Conservation (phyloP, 495 filamentous ascomycete species). For the Patellaria atrata region DNA sequence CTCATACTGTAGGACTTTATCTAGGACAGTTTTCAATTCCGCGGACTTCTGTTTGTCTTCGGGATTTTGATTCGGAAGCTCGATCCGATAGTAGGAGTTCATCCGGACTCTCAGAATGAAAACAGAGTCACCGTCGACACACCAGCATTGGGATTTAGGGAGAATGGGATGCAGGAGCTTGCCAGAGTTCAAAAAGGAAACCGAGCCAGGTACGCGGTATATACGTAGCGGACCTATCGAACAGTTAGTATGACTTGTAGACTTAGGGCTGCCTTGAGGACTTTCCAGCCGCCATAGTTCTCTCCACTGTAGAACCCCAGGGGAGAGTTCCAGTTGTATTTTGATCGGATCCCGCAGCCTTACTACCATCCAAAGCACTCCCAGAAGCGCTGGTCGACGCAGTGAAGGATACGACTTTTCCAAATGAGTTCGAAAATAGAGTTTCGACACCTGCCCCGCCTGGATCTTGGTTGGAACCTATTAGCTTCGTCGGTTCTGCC, state of each 20-base stretch:
- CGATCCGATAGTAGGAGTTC: conserved; percentile 78
- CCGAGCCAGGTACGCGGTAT: conserved; percentile 65
- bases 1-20: conserved; percentile 64
- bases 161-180: conserved; percentile 67
- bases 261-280: too few relatives aligned
- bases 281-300: conserved; percentile 64
- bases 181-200: conserved; percentile 75
- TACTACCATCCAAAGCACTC: conserved; percentile 5
- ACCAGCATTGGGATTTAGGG: conserved; percentile 83
- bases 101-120: conserved; percentile 70
- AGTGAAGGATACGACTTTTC: conserved; percentile 33
- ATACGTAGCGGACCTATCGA: conserved; percentile 62
- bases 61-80: conserved; percentile 48
- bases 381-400: conserved; percentile 13
- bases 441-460: conserved; percentile 42
- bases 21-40: conserved; percentile 53
- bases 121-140: conserved; percentile 68
- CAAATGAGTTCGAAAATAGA: conserved; percentile 38
- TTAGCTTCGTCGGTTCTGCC: conserved; percentile 5
- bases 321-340: conserved; percentile 39
- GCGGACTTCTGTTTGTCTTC: conserved; percentile 46
- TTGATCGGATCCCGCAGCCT: conserved; percentile 6
- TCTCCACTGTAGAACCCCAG: conserved; percentile 62
- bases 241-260: too few relatives aligned
- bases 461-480: conserved; percentile 1